Percentiles rank a stretch among this genome's conserved stretches.
phyloP scores from a whole-genome alignment of 2,329 filamentous ascomycete genomes.

The Pyricularia pennisetigena region DNA sequence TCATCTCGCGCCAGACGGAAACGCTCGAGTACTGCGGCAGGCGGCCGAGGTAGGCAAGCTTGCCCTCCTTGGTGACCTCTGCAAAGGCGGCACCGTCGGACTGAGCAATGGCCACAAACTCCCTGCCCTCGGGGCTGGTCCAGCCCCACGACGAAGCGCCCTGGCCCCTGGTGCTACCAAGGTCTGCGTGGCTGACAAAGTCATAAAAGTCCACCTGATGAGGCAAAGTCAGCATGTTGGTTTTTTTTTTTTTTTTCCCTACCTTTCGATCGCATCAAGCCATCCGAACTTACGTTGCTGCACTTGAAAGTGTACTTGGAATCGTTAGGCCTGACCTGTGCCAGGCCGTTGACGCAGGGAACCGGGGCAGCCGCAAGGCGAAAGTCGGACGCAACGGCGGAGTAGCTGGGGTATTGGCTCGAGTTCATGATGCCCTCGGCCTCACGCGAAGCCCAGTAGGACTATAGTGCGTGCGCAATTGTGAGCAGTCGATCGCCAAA shows the following conservation, averaged over 20 bases:
- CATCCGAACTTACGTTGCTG: background rate
- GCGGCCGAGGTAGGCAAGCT: constrained; percentile 40
- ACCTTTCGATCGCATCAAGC: too few relatives aligned
- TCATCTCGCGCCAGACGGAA: constrained; percentile 41
- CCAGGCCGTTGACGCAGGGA: constrained; percentile 4
- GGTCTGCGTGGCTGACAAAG: constrained; percentile 4
- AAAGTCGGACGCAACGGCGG: background rate
- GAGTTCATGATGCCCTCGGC: constrained; percentile 2
- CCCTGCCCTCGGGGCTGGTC: constrained; percentile 40
- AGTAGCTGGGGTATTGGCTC: constrained; percentile 1
- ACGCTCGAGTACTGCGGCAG: constrained; percentile 23
- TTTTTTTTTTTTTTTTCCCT: background rate
- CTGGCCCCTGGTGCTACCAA: constrained; percentile 1
- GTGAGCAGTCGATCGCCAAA: background rate
- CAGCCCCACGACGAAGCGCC: constrained; percentile 24
- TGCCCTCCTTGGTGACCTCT: constrained; percentile 38
- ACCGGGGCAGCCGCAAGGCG: background rate
- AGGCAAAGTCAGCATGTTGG: background rate
- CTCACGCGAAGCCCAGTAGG: constrained; percentile 1
- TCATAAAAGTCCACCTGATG: constrained; percentile 3
- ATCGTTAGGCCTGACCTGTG: constrained; percentile 3
- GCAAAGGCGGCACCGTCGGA: constrained; percentile 43
- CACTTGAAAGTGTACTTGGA: constrained; percentile 5
- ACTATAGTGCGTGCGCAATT: background rate
- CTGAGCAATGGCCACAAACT: constrained; percentile 44